A percentile compares a stretch with the other conserved stretches of the same genome.
Evolutionary conservation across 148 eudicot genomes (phyloP).

Genomic region (Chenopodium formosanum): DNA sequence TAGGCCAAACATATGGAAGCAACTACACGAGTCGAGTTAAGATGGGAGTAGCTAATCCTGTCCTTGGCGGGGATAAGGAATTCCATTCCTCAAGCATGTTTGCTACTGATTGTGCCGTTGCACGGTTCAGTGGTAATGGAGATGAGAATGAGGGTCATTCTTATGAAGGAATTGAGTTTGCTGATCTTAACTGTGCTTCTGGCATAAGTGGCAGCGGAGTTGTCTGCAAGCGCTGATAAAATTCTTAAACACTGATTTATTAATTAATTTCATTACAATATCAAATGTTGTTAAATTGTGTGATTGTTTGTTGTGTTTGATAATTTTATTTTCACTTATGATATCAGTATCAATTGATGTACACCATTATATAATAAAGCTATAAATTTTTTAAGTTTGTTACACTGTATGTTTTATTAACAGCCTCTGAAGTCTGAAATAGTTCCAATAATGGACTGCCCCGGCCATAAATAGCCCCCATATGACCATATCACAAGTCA

Average conservation of each 20-base stretch:
- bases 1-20: conserved; percentile 72
- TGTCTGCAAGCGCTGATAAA: conserved; percentile 45
- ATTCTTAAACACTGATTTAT: not conserved
- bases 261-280: not conserved
- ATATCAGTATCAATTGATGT: not conserved
- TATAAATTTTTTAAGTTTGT: too few species aligned
- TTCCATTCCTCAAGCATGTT: conserved; percentile 59
- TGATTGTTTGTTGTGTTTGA: not conserved
- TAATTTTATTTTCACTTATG: not conserved
- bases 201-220: conserved; percentile 42
- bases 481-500: too few species aligned
- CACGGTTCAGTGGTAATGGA: conserved; percentile 31
- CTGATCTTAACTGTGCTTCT: conserved; percentile 39
- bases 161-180: conserved; percentile 21
- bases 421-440: too few species aligned
- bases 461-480: too few species aligned
- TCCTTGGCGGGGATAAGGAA: conserved; percentile 63
- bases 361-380: not conserved
- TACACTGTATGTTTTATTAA: too few species aligned
- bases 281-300: not conserved
- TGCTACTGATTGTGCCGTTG: conserved; percentile 55
- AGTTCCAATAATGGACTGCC: too few species aligned
- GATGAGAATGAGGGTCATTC: not conserved
- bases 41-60: conserved; percentile 63
- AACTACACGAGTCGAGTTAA: conserved; percentile 65